A percentile compares a stretch with the other conserved stretches of the same genome.
Conservation (phyloP, 129 eudicot genomes). For the Tanacetum coccineum region DNA sequence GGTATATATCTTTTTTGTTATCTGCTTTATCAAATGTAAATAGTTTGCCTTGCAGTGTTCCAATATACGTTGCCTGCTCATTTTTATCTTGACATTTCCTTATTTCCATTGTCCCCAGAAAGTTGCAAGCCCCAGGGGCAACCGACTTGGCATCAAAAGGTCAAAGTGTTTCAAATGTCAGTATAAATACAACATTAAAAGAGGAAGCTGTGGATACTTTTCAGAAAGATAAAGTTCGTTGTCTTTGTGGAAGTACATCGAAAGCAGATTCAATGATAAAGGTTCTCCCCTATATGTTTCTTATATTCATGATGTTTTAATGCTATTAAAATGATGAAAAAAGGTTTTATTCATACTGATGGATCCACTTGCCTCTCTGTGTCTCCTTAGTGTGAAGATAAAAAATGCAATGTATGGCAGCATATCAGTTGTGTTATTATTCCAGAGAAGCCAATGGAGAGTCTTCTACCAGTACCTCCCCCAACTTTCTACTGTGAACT, state of each 20-base stretch:
- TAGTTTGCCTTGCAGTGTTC: constrained; percentile 4
- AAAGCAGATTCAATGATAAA: constrained; percentile 73
- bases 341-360: background rate
- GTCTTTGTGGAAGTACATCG: constrained; percentile 76
- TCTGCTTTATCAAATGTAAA: background rate
- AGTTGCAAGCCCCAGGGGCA: constrained; percentile 87
- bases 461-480: constrained; percentile 63
- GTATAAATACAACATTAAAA: constrained; percentile 38
- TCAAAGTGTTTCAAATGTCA: constrained; percentile 51
- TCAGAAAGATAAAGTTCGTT: constrained; percentile 68
- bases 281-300: constrained; percentile 37
- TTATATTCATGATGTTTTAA: background rate
- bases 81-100: constrained; percentile 9
- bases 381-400: constrained; percentile 78
- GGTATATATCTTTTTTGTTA: constrained; percentile 36
- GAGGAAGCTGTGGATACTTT: constrained; percentile 62
- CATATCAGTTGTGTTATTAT: constrained; percentile 83
- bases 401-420: constrained; percentile 76
- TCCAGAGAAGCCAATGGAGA: constrained; percentile 79
- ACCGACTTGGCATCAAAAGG: constrained; percentile 75
- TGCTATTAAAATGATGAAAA: background rate
- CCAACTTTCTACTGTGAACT: constrained; percentile 74
- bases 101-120: constrained; percentile 41
- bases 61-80: constrained; percentile 1
- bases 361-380: background rate